phyloP scores from a whole-genome alignment of 2,329 filamentous ascomycete genomes.

The Bipolaris sorokiniana region DNA sequence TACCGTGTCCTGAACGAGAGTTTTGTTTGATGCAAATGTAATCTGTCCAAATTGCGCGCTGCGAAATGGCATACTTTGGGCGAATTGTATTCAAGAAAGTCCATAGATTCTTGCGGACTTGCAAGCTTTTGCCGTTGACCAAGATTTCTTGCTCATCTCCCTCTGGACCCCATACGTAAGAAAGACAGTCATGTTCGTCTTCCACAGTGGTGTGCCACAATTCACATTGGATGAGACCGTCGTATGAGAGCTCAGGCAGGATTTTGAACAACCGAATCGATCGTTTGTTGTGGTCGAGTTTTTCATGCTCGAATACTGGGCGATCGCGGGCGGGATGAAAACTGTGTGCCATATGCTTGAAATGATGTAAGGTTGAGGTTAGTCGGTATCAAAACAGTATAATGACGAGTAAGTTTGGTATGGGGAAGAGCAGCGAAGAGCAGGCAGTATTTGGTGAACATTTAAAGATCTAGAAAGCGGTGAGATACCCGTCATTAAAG shows the following conservation, averaged over 20 bases:
- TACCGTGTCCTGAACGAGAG: too few species aligned
- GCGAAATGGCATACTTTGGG: background rate
- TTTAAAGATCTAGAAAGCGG: too few species aligned
- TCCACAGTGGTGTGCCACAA: background rate
- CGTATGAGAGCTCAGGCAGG: conserved; percentile 1
- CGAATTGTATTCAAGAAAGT: conserved; percentile 10
- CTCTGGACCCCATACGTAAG: conserved; percentile 18
- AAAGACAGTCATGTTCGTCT: conserved; percentile 15
- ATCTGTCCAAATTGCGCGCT: conserved; percentile 31
- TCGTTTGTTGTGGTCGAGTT: conserved; percentile 7
- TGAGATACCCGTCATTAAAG: too few species aligned
- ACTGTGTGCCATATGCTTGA: too few species aligned
- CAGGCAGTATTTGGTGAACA: too few species aligned
- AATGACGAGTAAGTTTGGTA: too few species aligned
- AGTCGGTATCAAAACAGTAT: too few species aligned
- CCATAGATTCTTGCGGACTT: conserved; percentile 16
- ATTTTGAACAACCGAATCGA: conserved; percentile 14
- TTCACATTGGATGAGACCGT: background rate
- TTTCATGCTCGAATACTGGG: too few species aligned
- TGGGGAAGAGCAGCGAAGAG: too few species aligned
- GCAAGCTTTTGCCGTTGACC: conserved; percentile 7
- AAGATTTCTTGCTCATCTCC: background rate
- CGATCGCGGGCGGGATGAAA: too few species aligned
- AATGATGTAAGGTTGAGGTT: too few species aligned
- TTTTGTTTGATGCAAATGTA: conserved; percentile 35